phyloP scores from a whole-genome alignment of 352 stramenopile species.

The Pythium biforme region DNA sequence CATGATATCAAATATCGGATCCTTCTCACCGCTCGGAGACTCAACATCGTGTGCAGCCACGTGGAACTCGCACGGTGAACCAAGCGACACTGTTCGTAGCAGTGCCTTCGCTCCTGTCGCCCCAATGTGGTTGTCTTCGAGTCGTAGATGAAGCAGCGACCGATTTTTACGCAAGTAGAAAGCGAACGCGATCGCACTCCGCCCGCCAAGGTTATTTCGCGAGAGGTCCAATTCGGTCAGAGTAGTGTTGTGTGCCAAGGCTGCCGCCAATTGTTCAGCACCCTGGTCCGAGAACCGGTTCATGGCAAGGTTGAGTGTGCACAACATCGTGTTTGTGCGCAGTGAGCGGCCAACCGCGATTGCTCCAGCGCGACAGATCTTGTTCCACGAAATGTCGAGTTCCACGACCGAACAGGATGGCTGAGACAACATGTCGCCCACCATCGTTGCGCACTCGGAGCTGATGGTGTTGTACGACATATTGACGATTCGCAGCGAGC shows the following conservation, averaged over 20 bases:
- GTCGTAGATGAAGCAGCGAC: slow-evolving; percentile 36
- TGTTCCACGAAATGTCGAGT: slow-evolving; percentile 72
- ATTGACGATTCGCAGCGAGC: slow-evolving; percentile 49
- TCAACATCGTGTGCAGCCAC: slow-evolving; percentile 55
- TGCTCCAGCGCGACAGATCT: slow-evolving; percentile 51
- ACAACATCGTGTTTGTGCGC: slow-evolving; percentile 46
- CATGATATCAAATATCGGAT: slow-evolving; percentile 51
- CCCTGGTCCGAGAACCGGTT: slow-evolving; percentile 68
- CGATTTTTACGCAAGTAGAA: slow-evolving; percentile 54
- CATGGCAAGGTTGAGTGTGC: slow-evolving; percentile 57
- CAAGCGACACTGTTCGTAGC: slow-evolving; percentile 43
- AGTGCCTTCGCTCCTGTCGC: slow-evolving; percentile 55
- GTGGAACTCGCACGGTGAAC: slow-evolving; percentile 53
- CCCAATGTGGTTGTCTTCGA: slow-evolving; percentile 63
- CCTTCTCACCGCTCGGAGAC: slow-evolving; percentile 26
- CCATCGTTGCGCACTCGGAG: slow-evolving; percentile 41
- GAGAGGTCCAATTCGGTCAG: slow-evolving; percentile 54
- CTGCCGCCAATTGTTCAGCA: slow-evolving; percentile 53
- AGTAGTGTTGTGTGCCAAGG: slow-evolving; percentile 47
- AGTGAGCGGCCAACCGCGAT: slow-evolving; percentile 55
- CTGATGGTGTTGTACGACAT: slow-evolving; percentile 68
- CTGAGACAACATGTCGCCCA: slow-evolving; percentile 65
- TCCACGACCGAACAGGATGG: slow-evolving; percentile 44
- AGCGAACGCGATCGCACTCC: slow-evolving; percentile 53
- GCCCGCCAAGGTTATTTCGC: slow-evolving; percentile 56